Base-by-base conservation (phyloP, 164 flowering plant genomes). In the Tetrastigma voinierianum region DNA sequence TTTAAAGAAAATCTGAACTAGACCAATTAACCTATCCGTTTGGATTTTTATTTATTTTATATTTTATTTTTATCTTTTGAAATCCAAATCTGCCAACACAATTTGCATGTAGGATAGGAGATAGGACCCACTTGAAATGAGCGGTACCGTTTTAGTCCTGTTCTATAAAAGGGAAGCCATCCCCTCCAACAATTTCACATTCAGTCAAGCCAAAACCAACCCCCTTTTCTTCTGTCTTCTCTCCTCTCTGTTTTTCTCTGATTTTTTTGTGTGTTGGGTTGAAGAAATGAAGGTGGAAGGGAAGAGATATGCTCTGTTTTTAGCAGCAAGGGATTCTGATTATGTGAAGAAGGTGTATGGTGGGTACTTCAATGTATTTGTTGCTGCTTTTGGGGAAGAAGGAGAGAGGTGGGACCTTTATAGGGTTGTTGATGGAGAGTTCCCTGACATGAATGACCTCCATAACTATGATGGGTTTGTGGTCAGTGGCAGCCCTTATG, bases 361-460 rank as follows among this genome's bases (percentile, higher is more conserved):
- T 3, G 96, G 97, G 0, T 92, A 92, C 75, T 88, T 88, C 75
- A 80, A 86, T 67, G 94, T 92, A 17, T 92, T 88, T 53, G 79
- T 84, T 18, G 76, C 78, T 10, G 83, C 90, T 2, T 86, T 84
- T 57, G 86, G 83, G 4, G 90, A 82, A 25, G 86, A 83, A 78
- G 92, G 86, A 15, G 91, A 90, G 69, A 74, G 13, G 21, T 91
- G 97, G 97, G 96, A 91, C 61, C 64, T 87, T 72, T 88, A 49
- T 61, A 80, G 86, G 46, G 93, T 91, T 20, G 80, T 85, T 11
- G 89, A 86, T 2, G 97, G 89, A 8, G 89, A 90, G 66, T 91
- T 91, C 46, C 97, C 97, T 1, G 78, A 76, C 32, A 62, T 70
- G 66, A 74, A 76, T 43, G 83, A 88, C 54, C 84, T 91, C 51